phyloP scores from a whole-genome alignment of 1,284 basidiomycete species.

The Apiotrichum domesticum region DNA sequence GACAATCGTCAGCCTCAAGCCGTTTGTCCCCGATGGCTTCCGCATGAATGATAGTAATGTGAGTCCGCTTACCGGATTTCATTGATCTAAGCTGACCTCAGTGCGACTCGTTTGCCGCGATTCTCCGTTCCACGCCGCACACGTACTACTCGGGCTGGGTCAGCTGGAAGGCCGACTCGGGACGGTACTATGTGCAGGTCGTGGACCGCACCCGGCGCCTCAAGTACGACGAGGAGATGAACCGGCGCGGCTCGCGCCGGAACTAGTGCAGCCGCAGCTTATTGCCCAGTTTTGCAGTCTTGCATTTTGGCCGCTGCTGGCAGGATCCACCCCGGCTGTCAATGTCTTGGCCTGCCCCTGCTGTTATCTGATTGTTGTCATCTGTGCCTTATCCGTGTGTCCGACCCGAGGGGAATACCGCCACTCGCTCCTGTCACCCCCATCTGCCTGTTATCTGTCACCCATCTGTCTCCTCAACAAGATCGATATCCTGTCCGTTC shows the following conservation, averaged over 20 bases:
- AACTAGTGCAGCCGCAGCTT: too few species aligned
- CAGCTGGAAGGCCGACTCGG: conserved; percentile 43
- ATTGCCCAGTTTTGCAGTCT: too few species aligned
- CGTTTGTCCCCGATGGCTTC: conserved; percentile 52
- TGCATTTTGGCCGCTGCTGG: too few species aligned
- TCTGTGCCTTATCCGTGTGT: too few species aligned
- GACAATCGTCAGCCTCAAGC: conserved; percentile 52
- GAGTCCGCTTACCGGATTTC: conserved; percentile 13
- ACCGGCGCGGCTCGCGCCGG: conserved; percentile 9
- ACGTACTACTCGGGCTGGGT: conserved; percentile 41
- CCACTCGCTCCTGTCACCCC: too few species aligned
- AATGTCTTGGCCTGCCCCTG: too few species aligned
- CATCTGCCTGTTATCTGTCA: too few species aligned
- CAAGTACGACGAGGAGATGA: conserved; percentile 36
- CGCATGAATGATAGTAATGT: conserved; percentile 49
- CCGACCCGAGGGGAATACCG: too few species aligned
- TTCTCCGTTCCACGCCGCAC: conserved; percentile 31
- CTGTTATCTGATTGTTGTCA: too few species aligned
- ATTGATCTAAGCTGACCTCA: conserved; percentile 7
- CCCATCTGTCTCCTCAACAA: too few species aligned
- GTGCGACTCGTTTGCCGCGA: conserved; percentile 43
- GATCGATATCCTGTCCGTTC: too few species aligned
- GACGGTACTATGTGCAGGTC: conserved; percentile 36
- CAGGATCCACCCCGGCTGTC: too few species aligned
- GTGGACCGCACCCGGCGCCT: conserved; percentile 34